A percentile compares a stretch with the other conserved stretches of the same genome.
phyloP scores from a whole-genome alignment of 2,329 filamentous ascomycete species.

The Colletotrichum noveboracense region DNA sequence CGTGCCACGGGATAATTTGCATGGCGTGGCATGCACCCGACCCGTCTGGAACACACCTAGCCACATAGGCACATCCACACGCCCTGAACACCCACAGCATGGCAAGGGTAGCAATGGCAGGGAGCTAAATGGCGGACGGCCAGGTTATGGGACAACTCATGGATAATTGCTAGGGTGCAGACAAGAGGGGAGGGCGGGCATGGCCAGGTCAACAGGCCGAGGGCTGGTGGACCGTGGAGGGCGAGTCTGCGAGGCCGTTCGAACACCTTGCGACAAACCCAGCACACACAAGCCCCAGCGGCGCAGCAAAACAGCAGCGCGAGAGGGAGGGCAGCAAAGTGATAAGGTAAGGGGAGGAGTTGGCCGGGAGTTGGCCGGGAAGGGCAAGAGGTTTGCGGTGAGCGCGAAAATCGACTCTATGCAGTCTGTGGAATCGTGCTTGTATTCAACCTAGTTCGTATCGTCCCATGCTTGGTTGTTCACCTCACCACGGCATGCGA shows the following conservation, averaged over 20 bases:
- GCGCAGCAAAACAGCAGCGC: background rate
- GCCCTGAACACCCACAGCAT: background rate
- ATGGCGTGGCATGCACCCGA: background rate
- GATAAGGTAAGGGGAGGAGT: background rate
- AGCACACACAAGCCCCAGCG: background rate
- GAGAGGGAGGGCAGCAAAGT: background rate
- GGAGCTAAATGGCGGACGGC: background rate
- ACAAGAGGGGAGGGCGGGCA: background rate
- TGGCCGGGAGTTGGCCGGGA: background rate
- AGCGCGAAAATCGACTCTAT: background rate
- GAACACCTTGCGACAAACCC: background rate
- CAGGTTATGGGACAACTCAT: slow-evolving; percentile 5
- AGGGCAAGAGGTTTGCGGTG: background rate
- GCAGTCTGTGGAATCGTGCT: background rate
- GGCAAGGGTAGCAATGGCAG: background rate
- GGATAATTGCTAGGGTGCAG: background rate
- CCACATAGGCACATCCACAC: background rate
- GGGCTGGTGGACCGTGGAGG: too few species aligned
- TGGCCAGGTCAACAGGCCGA: background rate
- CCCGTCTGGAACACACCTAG: background rate
- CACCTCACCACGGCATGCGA: background rate
- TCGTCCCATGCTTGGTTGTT: background rate
- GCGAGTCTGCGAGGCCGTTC: background rate
- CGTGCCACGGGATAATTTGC: background rate
- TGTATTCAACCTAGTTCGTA: background rate